Conservation (phyloP, 768 basidiomycete genomes). For the Boletus tomentosulus region DNA sequence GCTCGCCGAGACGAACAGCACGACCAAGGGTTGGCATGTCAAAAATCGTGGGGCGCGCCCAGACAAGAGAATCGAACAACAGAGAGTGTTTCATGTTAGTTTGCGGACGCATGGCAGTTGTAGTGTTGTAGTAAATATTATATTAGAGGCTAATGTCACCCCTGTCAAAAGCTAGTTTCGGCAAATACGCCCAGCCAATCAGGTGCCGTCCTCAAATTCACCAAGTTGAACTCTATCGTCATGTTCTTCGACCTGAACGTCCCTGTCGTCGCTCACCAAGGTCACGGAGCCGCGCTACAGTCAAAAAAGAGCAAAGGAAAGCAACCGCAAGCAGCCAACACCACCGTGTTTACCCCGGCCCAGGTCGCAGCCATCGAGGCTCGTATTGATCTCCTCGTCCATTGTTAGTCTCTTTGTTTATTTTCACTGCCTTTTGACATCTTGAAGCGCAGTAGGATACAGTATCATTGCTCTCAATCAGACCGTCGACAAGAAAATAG, state of each 20-base stretch:
- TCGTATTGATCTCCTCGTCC: slow-evolving; percentile 64
- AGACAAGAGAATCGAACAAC: too few relatives aligned
- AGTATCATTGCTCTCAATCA: slow-evolving; percentile 76
- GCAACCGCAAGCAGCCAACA: slow-evolving; percentile 32
- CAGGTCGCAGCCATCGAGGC: slow-evolving; percentile 59
- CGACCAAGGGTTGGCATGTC: too few relatives aligned
- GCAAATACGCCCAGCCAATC: too few relatives aligned
- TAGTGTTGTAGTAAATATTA: too few relatives aligned
- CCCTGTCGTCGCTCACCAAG: slow-evolving; percentile 36
- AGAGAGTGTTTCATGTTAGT: too few relatives aligned
- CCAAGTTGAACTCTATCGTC: neutral
- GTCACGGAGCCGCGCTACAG: slow-evolving; percentile 5
- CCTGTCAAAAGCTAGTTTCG: too few relatives aligned
- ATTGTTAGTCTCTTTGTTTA: slow-evolving; percentile 47
- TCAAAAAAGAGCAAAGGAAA: slow-evolving; percentile 30
- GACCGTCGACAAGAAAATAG: slow-evolving; percentile 65
- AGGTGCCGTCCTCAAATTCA: too few relatives aligned
- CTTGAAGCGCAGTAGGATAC: slow-evolving; percentile 68
- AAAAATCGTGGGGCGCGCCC: too few relatives aligned
- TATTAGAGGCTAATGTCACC: too few relatives aligned
- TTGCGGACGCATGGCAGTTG: too few relatives aligned
- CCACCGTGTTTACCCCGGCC: slow-evolving; percentile 43
- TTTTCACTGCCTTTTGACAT: slow-evolving; percentile 1
- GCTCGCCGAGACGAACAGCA: too few relatives aligned
- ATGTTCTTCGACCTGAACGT: slow-evolving; percentile 74